phyloP scores from a whole-genome alignment of 495 filamentous ascomycete genomes.

The Penicillium verhagenii region DNA sequence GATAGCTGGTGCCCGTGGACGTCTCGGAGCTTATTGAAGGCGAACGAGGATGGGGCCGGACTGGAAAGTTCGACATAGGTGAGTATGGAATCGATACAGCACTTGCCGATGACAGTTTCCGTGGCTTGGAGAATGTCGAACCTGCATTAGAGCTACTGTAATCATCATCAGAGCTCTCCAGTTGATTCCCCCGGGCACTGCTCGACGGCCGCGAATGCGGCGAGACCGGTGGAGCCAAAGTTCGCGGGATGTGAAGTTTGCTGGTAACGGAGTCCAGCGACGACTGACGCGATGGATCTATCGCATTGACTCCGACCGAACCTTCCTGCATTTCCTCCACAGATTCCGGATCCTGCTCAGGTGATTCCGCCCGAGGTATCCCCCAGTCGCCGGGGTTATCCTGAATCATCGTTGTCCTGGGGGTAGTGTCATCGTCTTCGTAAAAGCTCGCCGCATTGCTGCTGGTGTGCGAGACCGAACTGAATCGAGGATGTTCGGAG shows the following conservation, averaged over 20 bases:
- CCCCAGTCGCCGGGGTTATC: slow-evolving; percentile 38
- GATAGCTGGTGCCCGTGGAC: slow-evolving; percentile 55
- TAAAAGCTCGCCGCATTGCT: slow-evolving; percentile 39
- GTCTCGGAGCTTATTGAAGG: slow-evolving; percentile 81
- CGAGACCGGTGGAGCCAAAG: slow-evolving; percentile 56
- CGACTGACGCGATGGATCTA: slow-evolving; percentile 33
- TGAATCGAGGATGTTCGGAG: slow-evolving; percentile 73
- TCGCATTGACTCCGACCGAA: slow-evolving; percentile 20
- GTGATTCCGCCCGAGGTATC: slow-evolving; percentile 47
- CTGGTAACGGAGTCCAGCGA: slow-evolving; percentile 49
- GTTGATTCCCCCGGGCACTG: slow-evolving; percentile 54
- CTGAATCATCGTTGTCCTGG: slow-evolving; percentile 23
- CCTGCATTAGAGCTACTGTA: slow-evolving; percentile 52
- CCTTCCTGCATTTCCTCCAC: slow-evolving; percentile 14
- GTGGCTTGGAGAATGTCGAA: slow-evolving; percentile 51
- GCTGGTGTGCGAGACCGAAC: slow-evolving; percentile 53
- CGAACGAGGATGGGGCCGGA: slow-evolving; percentile 60
- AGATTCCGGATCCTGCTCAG: slow-evolving; percentile 37
- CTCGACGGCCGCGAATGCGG: slow-evolving; percentile 54
- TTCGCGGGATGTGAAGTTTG: slow-evolving; percentile 43
- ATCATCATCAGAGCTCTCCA: slow-evolving; percentile 66
- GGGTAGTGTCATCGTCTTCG: slow-evolving; percentile 33
- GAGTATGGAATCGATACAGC: slow-evolving; percentile 60
- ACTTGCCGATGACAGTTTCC: slow-evolving; percentile 67
- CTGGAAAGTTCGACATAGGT: slow-evolving; percentile 58